Evolutionary conservation across 2,329 filamentous ascomycete species (phyloP).

Genomic region (Diatrype stigma): DNA sequence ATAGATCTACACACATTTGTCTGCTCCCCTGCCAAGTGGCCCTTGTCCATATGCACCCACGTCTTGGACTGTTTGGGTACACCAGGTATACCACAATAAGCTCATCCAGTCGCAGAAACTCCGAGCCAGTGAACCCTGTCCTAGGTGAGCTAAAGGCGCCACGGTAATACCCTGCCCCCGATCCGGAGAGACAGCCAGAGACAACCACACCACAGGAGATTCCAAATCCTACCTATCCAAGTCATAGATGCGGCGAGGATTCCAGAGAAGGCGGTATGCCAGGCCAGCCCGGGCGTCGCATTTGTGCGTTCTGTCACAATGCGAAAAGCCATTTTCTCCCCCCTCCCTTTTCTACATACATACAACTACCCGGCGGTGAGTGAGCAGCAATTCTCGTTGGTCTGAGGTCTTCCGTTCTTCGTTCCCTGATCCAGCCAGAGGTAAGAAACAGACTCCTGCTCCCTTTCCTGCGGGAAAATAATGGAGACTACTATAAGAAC

Average conservation of each 20-base stretch:
- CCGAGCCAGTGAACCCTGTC: not conserved
- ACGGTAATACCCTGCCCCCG: not conserved
- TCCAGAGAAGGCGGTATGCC: not conserved
- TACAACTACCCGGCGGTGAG: not conserved
- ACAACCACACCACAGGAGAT: not conserved
- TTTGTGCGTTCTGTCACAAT: not conserved
- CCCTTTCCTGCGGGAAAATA: too few species aligned
- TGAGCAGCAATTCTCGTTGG: not conserved
- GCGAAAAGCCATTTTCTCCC: not conserved
- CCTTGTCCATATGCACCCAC: not conserved
- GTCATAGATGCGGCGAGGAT: not conserved
- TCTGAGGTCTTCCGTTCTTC: not conserved
- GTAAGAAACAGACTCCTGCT: not conserved
- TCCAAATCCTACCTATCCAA: not conserved
- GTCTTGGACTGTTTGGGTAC: not conserved
- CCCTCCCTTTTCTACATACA: not conserved
- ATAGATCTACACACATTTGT: not conserved
- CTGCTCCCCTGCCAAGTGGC: not conserved
- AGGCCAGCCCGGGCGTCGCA: not conserved
- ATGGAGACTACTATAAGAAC: too few species aligned
- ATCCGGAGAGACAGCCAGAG: not conserved
- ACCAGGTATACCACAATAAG: not conserved
- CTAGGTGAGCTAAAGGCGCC: not conserved
- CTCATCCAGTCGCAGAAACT: not conserved
- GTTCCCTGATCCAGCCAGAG: not conserved